phyloP scores from a whole-genome alignment of 805 yeast genomes.

The Scheffersomyces amazonensis region DNA sequence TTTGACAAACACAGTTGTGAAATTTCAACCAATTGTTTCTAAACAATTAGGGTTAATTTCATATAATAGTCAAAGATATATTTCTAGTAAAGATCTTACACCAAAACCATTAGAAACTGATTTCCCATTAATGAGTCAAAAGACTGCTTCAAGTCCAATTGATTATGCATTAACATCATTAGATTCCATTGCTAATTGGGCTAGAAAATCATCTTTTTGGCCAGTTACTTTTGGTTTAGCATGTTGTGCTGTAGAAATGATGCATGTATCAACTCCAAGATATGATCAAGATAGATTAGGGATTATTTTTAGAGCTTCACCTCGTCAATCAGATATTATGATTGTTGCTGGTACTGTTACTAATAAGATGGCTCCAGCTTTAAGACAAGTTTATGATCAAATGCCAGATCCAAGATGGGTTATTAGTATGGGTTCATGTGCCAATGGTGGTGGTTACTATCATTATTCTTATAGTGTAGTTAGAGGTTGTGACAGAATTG shows the following conservation, averaged over 20 bases:
- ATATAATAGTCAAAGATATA: constrained; percentile 12
- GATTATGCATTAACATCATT: constrained; percentile 82
- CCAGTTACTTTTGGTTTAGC: constrained; percentile 91
- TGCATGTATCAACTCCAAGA: constrained; percentile 89
- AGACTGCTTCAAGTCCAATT: constrained; percentile 50
- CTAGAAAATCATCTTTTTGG: constrained; percentile 89
- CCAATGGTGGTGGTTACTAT: constrained; percentile 91
- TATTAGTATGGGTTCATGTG: constrained; percentile 91
- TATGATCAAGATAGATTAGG: constrained; percentile 92
- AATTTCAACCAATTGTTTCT: background rate
- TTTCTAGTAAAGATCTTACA: constrained; percentile 42
- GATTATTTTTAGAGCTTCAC: constrained; percentile 89
- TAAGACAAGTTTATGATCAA: constrained; percentile 90
- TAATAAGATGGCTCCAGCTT: constrained; percentile 90
- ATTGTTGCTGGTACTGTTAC: constrained; percentile 91
- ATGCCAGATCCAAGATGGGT: constrained; percentile 97
- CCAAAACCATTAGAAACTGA: constrained; percentile 60
- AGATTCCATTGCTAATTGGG: constrained; percentile 86
- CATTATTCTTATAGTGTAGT: constrained; percentile 88
- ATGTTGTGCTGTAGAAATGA: constrained; percentile 94
- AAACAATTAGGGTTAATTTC: background rate
- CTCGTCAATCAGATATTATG: constrained; percentile 89
- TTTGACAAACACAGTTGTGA: background rate
- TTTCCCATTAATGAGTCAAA: constrained; percentile 67
- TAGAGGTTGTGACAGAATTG: constrained; percentile 84